Conservation (phyloP, 805 yeast genomes). For the Cyberlindnera sargentensis region DNA sequence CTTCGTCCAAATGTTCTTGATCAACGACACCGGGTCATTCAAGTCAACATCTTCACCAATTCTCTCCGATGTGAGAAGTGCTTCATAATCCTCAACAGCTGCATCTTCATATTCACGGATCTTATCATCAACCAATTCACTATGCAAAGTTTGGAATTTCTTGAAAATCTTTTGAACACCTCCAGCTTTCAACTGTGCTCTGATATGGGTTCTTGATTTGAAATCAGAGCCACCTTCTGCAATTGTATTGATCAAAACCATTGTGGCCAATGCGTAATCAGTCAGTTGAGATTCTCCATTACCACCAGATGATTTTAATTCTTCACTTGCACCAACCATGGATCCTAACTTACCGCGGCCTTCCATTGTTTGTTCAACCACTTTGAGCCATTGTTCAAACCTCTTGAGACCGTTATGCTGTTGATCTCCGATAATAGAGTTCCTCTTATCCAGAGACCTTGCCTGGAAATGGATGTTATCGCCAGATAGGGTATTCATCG, state of each 20-base stretch:
- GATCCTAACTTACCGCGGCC: slow-evolving; percentile 91
- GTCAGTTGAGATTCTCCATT: slow-evolving; percentile 54
- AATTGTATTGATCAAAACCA: slow-evolving; percentile 64
- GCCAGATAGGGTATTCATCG: slow-evolving; percentile 22
- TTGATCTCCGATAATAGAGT: slow-evolving; percentile 18
- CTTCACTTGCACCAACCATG: slow-evolving; percentile 87
- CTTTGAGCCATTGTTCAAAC: slow-evolving; percentile 65
- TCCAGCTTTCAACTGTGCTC: slow-evolving; percentile 52
- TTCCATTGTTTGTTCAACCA: slow-evolving; percentile 60
- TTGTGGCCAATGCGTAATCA: slow-evolving; percentile 66
- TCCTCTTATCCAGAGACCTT: slow-evolving; percentile 30
- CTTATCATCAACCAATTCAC: slow-evolving; percentile 57
- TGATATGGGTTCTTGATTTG: slow-evolving; percentile 44
- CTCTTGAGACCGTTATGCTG: slow-evolving; percentile 31
- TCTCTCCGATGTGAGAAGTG: slow-evolving; percentile 30
- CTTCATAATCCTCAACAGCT: slow-evolving; percentile 49
- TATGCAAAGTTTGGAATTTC: slow-evolving; percentile 44
- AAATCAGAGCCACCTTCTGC: slow-evolving; percentile 32
- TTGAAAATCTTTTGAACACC: slow-evolving; percentile 49
- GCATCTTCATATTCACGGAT: slow-evolving; percentile 52
- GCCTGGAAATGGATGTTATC: slow-evolving; percentile 26
- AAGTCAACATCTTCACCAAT: slow-evolving; percentile 36
- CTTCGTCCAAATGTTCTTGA: slow-evolving; percentile 54
- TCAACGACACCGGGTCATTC: slow-evolving; percentile 57
- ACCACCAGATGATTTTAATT: slow-evolving; percentile 44